Base-by-base conservation (phyloP, 2,329 filamentous ascomycete species). In the Pseudogymnoascus sp. region DNA sequence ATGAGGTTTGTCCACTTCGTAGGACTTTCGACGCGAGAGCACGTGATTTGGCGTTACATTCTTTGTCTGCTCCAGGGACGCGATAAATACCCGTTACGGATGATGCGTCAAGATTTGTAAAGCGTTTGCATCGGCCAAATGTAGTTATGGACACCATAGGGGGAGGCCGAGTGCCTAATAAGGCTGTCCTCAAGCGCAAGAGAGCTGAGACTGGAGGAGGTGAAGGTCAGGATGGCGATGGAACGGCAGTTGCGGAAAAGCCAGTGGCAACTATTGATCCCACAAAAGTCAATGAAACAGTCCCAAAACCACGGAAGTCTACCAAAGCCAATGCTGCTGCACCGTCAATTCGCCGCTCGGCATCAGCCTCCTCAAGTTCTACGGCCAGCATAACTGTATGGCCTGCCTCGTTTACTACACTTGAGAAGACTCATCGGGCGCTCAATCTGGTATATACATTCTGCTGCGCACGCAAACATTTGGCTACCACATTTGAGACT, bases 371-470 rank as follows among this genome's bases (percentile, higher is more conserved):
- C 28, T 68, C 67, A 3, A 66, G 61, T 37, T 62, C 66, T 2
- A 64, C 69, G 14, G 68, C 65, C 35, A 67, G 63, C 39, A 50
- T 62, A 9, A 9, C 57, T 22, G 14, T 39, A 25, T 97, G 93
- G 92, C 92, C 92, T 0, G 80, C 84, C 1, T 78, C 82, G 50
- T 90, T 97, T 73, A 87, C 84, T 61, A 78, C 79, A 41, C 80
- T 97, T 7, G 85, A 88, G 25, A 86, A 87, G 71, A 89, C 87
- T 0, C 89, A 97, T 72, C 84, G 86, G 63, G 93, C 94, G 1
- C 76, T 99, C 63, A 99, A 96, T 68, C 77, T 97, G 1, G 91
- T 97, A 0, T 96, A 91, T 69, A 97, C 94, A 0, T 97, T 99
- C 71, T 96, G 91, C 76, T 94, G 87, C 71, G 93, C 93, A 1